Conservation (phyloP, 305 asterid genomes). For the Solanum hybrid region DNA sequence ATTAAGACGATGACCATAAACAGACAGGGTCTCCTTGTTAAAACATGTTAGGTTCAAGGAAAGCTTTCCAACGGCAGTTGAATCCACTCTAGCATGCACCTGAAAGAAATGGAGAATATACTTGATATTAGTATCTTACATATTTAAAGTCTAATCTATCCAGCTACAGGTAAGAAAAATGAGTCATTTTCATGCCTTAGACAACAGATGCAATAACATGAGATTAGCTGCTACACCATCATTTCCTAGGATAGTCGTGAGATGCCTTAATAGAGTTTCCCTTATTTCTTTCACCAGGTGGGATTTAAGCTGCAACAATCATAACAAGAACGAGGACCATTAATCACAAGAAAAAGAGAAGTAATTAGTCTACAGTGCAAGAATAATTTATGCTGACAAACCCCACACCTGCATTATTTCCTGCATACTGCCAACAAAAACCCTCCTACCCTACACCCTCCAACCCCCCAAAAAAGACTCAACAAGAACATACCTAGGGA, state of each 20-base stretch:
- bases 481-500: neutral
- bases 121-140: neutral
- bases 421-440: neutral
- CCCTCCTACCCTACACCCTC: neutral
- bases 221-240: conserved; percentile 82
- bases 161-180: neutral
- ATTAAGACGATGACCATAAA: conserved; percentile 48
- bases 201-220: conserved; percentile 72
- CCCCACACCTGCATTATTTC: neutral
- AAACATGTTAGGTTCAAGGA: conserved; percentile 73
- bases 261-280: conserved; percentile 62
- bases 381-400: neutral
- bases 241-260: conserved; percentile 68
- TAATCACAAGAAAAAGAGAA: neutral
- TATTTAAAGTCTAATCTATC: neutral
- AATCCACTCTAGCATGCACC: conserved; percentile 72
- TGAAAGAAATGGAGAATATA: conserved; percentile 10
- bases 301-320: conserved; percentile 40
- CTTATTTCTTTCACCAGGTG: conserved; percentile 46
- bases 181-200: conserved; percentile 40
- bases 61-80: conserved; percentile 76
- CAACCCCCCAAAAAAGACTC: neutral
- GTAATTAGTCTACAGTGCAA: neutral
- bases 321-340: conserved; percentile 1
- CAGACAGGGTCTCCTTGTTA: conserved; percentile 50